phyloP scores from a whole-genome alignment of 495 filamentous ascomycete species.

The Penicillium samsonianum region DNA sequence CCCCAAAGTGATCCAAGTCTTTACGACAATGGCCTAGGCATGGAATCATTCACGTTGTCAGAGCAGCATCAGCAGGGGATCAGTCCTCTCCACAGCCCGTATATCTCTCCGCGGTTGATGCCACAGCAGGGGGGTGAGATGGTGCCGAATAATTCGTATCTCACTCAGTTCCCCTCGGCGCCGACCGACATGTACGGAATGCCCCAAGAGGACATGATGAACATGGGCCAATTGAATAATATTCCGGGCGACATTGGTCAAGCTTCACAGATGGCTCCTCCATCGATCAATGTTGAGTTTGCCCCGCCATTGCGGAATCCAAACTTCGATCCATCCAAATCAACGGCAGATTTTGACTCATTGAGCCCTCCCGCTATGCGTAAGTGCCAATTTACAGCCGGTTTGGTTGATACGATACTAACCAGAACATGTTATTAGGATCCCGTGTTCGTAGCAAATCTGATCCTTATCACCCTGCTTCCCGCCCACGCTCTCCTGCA shows the following conservation, averaged over 20 bases:
- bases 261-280: conserved; percentile 74
- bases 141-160: conserved; percentile 46
- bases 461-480: conserved; percentile 63
- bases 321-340: conserved; percentile 70
- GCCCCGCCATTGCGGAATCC: conserved; percentile 78
- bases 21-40: conserved; percentile 75
- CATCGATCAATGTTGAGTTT: conserved; percentile 90
- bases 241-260: conserved; percentile 61
- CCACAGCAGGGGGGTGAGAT: conserved; percentile 66
- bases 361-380: conserved; percentile 84
- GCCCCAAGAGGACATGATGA: conserved; percentile 35
- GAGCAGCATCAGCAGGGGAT: conserved; percentile 65
- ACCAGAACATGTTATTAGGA: conserved; percentile 42
- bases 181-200: conserved; percentile 58
- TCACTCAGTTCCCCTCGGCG: conserved; percentile 55
- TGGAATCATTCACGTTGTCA: conserved; percentile 79
- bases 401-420: conserved; percentile 16
- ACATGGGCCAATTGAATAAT: conserved; percentile 28
- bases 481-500: conserved; percentile 46
- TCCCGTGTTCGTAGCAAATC: conserved; percentile 68
- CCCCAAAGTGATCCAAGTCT: conserved; percentile 68
- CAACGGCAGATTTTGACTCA: conserved; percentile 66
- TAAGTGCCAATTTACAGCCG: conserved; percentile 45
- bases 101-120: conserved; percentile 77
- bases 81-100: conserved; percentile 82